These are phyloP conservation scores for Cyathus striatus DNA, from an alignment of 768 basidiomycete species.

Conservation along the genomic window DNA sequence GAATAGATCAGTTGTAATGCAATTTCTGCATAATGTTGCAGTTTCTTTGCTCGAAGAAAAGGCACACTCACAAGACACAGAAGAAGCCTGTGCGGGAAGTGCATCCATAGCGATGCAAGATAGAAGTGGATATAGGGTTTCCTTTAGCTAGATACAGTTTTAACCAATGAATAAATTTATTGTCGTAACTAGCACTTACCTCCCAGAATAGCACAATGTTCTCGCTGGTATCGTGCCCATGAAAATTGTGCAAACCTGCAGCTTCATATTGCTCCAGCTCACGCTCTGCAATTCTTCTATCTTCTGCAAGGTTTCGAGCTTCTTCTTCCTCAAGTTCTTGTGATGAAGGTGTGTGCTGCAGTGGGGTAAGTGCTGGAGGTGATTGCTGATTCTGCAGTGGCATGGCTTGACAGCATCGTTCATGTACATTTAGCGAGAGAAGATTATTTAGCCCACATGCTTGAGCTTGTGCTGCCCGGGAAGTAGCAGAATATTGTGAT, in stretches of 20 bases:
- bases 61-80: constrained; percentile 22
- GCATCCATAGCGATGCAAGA: constrained; percentile 17
- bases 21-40: constrained; percentile 12
- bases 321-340: neutral
- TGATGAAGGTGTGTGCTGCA: neutral
- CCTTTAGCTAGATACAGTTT: neutral
- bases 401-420: neutral
- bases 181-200: neutral
- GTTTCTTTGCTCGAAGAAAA: constrained; percentile 28
- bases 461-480: neutral
- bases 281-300: neutral
- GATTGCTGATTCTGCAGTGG: too few species aligned
- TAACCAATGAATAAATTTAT: neutral
- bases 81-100: constrained; percentile 19
- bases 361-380: too few species aligned
- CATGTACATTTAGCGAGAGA: neutral
- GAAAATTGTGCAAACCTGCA: neutral
- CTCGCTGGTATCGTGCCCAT: neutral
- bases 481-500: neutral
- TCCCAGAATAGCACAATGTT: neutral
- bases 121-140: constrained; percentile 10
- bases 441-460: neutral
- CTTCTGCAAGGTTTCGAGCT: neutral
- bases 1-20: constrained; percentile 12
- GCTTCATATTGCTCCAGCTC: neutral